Percentiles rank a stretch among this genome's conserved stretches.
phyloP scores from a whole-genome alignment of 116 monocot species.

The Trichopus zeylanicus region DNA sequence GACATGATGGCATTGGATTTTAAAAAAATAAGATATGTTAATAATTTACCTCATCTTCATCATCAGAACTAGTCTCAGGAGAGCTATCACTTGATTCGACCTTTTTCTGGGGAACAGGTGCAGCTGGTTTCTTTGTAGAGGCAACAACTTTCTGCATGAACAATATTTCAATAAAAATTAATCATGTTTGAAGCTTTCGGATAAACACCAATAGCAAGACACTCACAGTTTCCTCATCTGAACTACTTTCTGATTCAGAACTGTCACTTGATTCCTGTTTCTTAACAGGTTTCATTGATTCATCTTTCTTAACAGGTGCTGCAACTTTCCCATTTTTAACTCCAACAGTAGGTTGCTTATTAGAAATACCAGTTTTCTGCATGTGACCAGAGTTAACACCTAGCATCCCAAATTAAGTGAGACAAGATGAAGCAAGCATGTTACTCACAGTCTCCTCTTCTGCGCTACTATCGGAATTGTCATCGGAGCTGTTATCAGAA shows the following conservation, averaged over 20 bases:
- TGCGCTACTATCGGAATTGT: neutral
- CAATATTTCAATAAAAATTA: neutral
- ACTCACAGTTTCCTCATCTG: conserved; percentile 12
- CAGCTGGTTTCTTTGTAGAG: neutral
- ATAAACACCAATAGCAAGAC: neutral
- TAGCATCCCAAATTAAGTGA: neutral
- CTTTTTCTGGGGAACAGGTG: neutral
- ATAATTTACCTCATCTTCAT: conserved; percentile 10
- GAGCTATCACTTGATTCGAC: conserved; percentile 11
- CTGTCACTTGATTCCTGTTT: conserved; percentile 18
- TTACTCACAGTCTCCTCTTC: neutral
- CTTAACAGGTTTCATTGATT: conserved; percentile 6
- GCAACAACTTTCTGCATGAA: neutral
- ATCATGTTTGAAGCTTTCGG: neutral
- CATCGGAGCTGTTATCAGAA: too few relatives aligned
- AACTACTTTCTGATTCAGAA: conserved; percentile 11
- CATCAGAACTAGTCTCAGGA: conserved; percentile 14
- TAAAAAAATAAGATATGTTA: too few relatives aligned
- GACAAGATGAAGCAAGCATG: neutral
- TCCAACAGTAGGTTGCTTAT: neutral
- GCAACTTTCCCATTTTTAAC: conserved; percentile 3
- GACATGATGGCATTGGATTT: neutral
- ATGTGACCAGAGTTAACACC: neutral
- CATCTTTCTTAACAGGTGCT: conserved; percentile 7
- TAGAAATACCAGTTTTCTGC: neutral